phyloP scores from a whole-genome alignment of 176 grass and related monocot genomes.

The Leersia perrieri region DNA sequence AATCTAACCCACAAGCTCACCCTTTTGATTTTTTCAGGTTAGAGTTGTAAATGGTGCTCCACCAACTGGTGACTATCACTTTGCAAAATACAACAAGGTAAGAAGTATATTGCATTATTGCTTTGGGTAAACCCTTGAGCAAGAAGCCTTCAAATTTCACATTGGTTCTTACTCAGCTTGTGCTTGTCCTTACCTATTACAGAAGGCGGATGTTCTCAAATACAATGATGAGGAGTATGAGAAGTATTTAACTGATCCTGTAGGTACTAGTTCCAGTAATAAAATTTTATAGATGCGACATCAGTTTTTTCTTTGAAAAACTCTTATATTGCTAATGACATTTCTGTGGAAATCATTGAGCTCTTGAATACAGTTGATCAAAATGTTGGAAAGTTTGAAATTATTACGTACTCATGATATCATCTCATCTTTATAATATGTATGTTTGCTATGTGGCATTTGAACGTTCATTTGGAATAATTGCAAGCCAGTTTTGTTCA shows the following conservation, averaged over 20 bases:
- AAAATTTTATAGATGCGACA: background rate
- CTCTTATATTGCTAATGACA: background rate
- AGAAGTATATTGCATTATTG: conserved; percentile 15
- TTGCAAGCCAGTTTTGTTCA: background rate
- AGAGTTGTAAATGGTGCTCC: conserved; percentile 82
- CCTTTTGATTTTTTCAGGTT: conserved; percentile 51
- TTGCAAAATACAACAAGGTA: conserved; percentile 96
- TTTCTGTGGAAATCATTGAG: background rate
- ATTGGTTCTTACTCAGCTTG: conserved; percentile 17
- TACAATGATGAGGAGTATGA: conserved; percentile 97
- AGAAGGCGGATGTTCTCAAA: conserved; percentile 85
- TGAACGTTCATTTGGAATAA: background rate
- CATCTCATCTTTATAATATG: background rate
- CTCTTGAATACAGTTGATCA: conserved; percentile 6
- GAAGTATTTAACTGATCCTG: conserved; percentile 93
- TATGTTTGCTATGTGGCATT: background rate
- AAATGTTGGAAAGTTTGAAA: background rate
- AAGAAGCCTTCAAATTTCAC: background rate
- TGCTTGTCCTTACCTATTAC: conserved; percentile 40
- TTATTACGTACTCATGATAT: background rate
- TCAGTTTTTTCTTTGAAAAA: background rate
- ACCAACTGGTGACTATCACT: conserved; percentile 90
- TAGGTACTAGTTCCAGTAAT: conserved; percentile 58
- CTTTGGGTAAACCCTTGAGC: background rate
- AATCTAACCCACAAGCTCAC: background rate